Evolutionary conservation across 1,284 basidiomycete species (phyloP).

Genomic region (Trametes pubescens): DNA sequence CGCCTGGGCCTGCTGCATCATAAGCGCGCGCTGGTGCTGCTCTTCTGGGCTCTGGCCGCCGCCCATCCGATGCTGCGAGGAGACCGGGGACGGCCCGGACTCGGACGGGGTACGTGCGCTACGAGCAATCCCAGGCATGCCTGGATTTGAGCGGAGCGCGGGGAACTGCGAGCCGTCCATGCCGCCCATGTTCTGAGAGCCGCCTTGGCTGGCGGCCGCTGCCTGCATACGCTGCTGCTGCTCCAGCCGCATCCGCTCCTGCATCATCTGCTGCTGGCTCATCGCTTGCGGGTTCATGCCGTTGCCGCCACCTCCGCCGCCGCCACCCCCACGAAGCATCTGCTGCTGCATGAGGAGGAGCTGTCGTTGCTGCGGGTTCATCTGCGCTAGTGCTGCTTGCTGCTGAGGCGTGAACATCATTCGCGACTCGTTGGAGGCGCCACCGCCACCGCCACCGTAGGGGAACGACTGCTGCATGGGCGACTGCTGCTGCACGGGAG

Average conservation of each 20-base stretch:
- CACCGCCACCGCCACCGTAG: constrained; percentile 27
- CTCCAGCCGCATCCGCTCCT: constrained; percentile 48
- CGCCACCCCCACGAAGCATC: constrained; percentile 38
- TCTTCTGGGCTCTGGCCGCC: constrained; percentile 54
- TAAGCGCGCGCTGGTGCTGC: constrained; percentile 58
- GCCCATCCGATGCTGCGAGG: constrained; percentile 53
- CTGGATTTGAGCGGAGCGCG: constrained; percentile 57
- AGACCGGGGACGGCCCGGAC: constrained; percentile 64
- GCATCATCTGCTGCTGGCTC: constrained; percentile 43
- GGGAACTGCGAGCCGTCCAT: constrained; percentile 38
- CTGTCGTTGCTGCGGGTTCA: constrained; percentile 47
- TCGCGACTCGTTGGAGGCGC: constrained; percentile 32
- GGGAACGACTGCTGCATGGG: constrained; percentile 37
- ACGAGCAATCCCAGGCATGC: constrained; percentile 75
- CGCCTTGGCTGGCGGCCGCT: constrained; percentile 22
- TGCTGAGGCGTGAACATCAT: constrained; percentile 41
- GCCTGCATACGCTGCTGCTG: constrained; percentile 38
- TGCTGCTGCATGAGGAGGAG: constrained; percentile 46
- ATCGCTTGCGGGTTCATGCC: constrained; percentile 40
- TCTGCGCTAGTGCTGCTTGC: constrained; percentile 36
- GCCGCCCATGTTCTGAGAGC: constrained; percentile 24
- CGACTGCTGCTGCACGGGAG: constrained; percentile 39
- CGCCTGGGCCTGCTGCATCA: constrained; percentile 46
- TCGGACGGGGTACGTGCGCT: constrained; percentile 76
- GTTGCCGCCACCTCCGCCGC: constrained; percentile 27